A percentile compares a stretch with the other conserved stretches of the same genome.
Conservation (phyloP, 257 asterid species). For the Paraleonurus japonicus region DNA sequence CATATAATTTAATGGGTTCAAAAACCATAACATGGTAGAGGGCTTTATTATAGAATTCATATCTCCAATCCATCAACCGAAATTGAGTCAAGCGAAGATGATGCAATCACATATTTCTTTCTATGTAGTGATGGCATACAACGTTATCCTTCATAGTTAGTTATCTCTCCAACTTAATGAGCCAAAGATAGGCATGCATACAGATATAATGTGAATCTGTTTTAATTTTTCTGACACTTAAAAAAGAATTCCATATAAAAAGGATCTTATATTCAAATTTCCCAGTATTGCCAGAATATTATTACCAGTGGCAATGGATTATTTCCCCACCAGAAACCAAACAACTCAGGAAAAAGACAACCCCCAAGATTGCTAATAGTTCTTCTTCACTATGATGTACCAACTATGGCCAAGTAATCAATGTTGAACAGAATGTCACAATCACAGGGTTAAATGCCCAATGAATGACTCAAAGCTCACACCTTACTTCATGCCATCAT, state of each 20-base stretch:
- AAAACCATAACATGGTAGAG: neutral
- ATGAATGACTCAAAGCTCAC: neutral
- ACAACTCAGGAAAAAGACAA: no score
- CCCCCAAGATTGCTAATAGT: no score
- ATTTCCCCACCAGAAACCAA: no score
- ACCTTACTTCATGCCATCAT: neutral
- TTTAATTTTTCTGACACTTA: no score
- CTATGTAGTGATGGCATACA: constrained; percentile 14
- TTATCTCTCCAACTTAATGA: neutral
- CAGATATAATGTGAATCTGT: neutral
- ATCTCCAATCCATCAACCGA: neutral
- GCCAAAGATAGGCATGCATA: neutral
- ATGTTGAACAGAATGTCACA: no score
- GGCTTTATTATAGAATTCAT: neutral
- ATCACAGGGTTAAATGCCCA: neutral
- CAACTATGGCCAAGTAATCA: no score
- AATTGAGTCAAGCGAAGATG: neutral
- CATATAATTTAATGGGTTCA: neutral
- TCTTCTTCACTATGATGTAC: no score
- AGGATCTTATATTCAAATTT: neutral
- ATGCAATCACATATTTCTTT: constrained; percentile 10
- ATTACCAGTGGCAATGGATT: no score
- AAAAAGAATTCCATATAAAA: neutral
- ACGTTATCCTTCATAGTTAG: neutral
- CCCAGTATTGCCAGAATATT: neutral